Percentiles rank a stretch among this genome's conserved stretches.
Evolutionary conservation across 2,329 filamentous ascomycete genomes (phyloP).

Genomic region (Apiospora koreana): DNA sequence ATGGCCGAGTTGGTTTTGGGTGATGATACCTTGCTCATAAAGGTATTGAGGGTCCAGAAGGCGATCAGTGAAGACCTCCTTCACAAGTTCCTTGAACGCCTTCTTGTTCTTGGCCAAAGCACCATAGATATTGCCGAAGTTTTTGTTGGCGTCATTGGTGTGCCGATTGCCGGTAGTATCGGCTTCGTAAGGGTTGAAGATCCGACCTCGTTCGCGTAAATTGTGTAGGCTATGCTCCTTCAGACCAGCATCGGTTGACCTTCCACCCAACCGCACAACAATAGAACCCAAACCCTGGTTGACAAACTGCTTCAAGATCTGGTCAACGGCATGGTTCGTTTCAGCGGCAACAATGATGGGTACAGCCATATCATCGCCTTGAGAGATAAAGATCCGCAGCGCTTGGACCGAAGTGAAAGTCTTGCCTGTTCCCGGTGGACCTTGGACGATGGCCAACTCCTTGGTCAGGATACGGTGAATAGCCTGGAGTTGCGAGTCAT

Average conservation of each 20-base stretch:
- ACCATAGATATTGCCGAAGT: slow-evolving; percentile 28
- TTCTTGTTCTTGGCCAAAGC: slow-evolving; percentile 28
- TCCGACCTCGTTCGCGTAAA: slow-evolving; percentile 42
- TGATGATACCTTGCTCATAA: slow-evolving; percentile 63
- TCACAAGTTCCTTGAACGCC: slow-evolving; percentile 43
- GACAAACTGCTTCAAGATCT: slow-evolving; percentile 68
- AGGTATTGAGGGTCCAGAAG: slow-evolving; percentile 53
- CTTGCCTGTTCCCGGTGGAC: slow-evolving; percentile 75
- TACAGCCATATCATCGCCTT: slow-evolving; percentile 49
- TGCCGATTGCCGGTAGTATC: neutral
- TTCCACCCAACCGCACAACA: slow-evolving; percentile 64
- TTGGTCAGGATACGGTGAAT: slow-evolving; percentile 71
- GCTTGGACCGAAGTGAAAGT: slow-evolving; percentile 79
- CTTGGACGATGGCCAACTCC: slow-evolving; percentile 76
- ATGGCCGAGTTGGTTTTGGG: slow-evolving; percentile 61
- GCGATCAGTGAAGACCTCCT: slow-evolving; percentile 37
- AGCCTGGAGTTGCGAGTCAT: slow-evolving; percentile 70
- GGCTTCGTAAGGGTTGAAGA: no score
- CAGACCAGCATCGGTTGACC: slow-evolving; percentile 67
- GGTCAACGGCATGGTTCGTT: slow-evolving; percentile 89
- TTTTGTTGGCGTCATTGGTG: slow-evolving; percentile 20
- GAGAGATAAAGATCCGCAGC: slow-evolving; percentile 67
- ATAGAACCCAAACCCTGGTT: slow-evolving; percentile 52
- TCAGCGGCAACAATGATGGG: slow-evolving; percentile 76
- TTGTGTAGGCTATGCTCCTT: slow-evolving; percentile 67